A percentile compares a stretch with the other conserved stretches of the same genome.
Conservation (phyloP, 768 basidiomycete species). For the Sporobolomyces phaffii region DNA sequence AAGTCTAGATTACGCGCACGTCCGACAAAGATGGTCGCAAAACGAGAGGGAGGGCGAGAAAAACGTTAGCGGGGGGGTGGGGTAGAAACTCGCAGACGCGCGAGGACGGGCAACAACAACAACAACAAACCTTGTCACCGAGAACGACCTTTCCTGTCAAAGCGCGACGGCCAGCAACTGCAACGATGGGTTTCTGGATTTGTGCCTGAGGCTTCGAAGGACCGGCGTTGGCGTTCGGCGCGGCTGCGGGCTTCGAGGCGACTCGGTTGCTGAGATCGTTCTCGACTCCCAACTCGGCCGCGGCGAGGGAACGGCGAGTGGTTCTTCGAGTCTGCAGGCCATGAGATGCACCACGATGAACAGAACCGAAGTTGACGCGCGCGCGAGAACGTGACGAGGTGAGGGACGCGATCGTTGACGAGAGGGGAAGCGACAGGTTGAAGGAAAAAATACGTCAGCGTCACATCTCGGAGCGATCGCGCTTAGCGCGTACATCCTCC, state of each 20-base stretch:
- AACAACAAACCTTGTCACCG: constrained; percentile 29
- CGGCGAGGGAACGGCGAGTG: constrained; percentile 29
- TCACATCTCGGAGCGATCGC: too few species aligned
- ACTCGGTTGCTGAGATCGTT: constrained; percentile 32
- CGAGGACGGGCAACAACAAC: not conserved
- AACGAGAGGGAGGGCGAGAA: not conserved
- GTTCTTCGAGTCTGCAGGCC: constrained; percentile 31
- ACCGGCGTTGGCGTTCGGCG: not conserved
- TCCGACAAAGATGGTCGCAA: too few species aligned
- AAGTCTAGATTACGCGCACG: not conserved
- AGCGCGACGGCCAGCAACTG: not conserved
- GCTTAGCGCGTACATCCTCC: not conserved
- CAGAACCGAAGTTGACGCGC: not conserved
- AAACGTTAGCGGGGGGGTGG: not conserved
- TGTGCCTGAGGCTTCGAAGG: constrained; percentile 4
- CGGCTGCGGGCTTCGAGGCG: not conserved
- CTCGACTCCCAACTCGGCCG: constrained; percentile 25
- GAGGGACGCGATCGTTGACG: not conserved
- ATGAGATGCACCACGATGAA: not conserved
- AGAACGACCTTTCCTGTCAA: not conserved
- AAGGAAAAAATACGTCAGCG: not conserved
- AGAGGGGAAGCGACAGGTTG: not conserved
- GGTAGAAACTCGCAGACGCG: not conserved
- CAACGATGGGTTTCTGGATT: not conserved
- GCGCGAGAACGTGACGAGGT: not conserved